Base-by-base conservation (phyloP, 164 flowering plant species). In the Litsea cubeba region DNA sequence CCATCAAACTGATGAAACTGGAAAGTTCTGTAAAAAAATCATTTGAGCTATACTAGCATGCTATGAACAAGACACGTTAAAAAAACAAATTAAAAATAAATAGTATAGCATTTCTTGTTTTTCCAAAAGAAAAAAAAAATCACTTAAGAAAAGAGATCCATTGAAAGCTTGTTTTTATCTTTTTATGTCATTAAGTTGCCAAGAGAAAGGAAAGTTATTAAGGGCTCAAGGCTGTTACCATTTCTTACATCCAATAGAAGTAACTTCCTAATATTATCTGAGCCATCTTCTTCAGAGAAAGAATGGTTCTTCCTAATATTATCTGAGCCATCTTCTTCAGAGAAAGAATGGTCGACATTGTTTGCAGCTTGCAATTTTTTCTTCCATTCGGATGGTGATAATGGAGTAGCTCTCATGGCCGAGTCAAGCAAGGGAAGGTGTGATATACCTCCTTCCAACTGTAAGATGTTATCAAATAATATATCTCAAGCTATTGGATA, bases 181-280 rank as follows among this genome's bases (percentile, higher is more conserved):
- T 30, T 65, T 65, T 6, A 65, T 15, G 60, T 20, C n/a, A 0
- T 65, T 12, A 65, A 23, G 14, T 65, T 65, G 20, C 30, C 18
- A n/a, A 65, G 20, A 30, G 69, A 30, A 66, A 69, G 50, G 60
- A 58, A 69, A n/a, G 23, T 15, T 66, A 50, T 35, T 40, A 40
- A 40, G 46, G 46, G 46, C 46, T 40, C 22, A 12, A 30, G 54
- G 12, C 30, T 28, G 32, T 67, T 89, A 94, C 99, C 97, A 77
- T 95, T 95, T 83, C 97, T 90, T 76, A 93, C 93, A 83, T 93
- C 97, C 81, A 93, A 81, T 62, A 95, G 76, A 77, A 95, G 79
- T 66, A 58, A 76, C 25, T 79, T 79, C 70, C 75, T 70, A 60
- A 73, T 76, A 22, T 3, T 64, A 60, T 77, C 64, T 35, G 79